Evolutionary conservation across 164 flowering plant genomes (phyloP).

Genomic region (Protea cynaroides): DNA sequence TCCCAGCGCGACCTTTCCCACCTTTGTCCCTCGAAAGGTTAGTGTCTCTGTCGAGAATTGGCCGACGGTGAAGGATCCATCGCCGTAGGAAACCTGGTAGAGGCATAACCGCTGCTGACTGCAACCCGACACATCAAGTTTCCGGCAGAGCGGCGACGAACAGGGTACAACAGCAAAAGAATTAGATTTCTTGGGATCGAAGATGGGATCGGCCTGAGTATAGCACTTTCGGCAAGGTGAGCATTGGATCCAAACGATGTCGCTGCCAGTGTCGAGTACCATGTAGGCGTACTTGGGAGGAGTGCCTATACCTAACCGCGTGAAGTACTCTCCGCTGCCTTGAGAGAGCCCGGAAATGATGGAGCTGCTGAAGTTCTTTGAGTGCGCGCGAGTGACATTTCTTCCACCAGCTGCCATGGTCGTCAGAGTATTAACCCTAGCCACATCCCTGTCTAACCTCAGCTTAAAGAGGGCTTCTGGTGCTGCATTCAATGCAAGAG

Average conservation of each 20-base stretch:
- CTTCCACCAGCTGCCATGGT: slow-evolving; percentile 8
- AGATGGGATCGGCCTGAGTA: slow-evolving; percentile 74
- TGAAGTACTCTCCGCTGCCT: slow-evolving; percentile 95
- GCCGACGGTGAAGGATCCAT: slow-evolving; percentile 87
- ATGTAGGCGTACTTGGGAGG: slow-evolving; percentile 64
- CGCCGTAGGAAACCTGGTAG: slow-evolving; percentile 91
- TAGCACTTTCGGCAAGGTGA: slow-evolving; percentile 82
- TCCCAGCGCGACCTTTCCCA: slow-evolving; percentile 62
- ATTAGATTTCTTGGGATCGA: slow-evolving; percentile 61
- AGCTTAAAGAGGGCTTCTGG: slow-evolving; percentile 50
- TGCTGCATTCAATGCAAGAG: slow-evolving; percentile 28
- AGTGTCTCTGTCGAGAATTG: slow-evolving; percentile 83
- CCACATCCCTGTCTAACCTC: slow-evolving; percentile 54
- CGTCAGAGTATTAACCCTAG: slow-evolving; percentile 31
- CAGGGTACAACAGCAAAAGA: slow-evolving; percentile 47
- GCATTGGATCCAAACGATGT: slow-evolving; percentile 90
- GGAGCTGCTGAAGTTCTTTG: slow-evolving; percentile 62
- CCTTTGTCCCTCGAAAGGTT: slow-evolving; percentile 53
- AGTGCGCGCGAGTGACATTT: slow-evolving; percentile 7
- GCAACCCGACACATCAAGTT: slow-evolving; percentile 68
- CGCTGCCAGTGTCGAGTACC: slow-evolving; percentile 96
- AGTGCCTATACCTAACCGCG: slow-evolving; percentile 81
- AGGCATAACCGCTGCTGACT: slow-evolving; percentile 38
- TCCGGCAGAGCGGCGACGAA: slow-evolving; percentile 50
- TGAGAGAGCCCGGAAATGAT: slow-evolving; percentile 68